phyloP scores from a whole-genome alignment of 2,329 filamentous ascomycete species.

The Metarhizium robertsii region DNA sequence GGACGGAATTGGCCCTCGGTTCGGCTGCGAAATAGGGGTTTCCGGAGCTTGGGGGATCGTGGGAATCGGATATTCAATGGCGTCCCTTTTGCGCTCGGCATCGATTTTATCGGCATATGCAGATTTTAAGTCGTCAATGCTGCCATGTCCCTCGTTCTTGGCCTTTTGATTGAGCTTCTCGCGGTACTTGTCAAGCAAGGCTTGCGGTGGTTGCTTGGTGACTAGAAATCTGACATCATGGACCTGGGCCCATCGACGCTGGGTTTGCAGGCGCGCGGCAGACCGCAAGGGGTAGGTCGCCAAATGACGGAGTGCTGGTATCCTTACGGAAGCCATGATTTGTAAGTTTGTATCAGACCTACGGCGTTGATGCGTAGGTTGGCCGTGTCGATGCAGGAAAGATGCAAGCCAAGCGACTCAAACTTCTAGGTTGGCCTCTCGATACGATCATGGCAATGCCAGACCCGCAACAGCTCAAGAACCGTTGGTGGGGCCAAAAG shows the following conservation, averaged over 20 bases:
- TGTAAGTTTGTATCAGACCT: conserved; percentile 5
- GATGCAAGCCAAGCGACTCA: background rate
- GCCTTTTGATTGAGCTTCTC: conserved; percentile 80
- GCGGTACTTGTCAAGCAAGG: conserved; percentile 75
- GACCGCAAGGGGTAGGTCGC: conserved; percentile 21
- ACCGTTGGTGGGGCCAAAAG: background rate
- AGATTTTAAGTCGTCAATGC: conserved; percentile 67
- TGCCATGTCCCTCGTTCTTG: conserved; percentile 56
- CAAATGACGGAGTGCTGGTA: conserved; percentile 39
- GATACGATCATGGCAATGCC: no score
- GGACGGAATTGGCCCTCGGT: conserved; percentile 20
- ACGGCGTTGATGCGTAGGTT: background rate
- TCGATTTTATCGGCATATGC: conserved; percentile 81
- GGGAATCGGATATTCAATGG: conserved; percentile 35
- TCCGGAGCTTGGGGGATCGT: conserved; percentile 26
- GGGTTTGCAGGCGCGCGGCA: conserved; percentile 31
- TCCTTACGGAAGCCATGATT: conserved; percentile 39
- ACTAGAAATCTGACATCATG: conserved; percentile 86
- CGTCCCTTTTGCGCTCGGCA: conserved; percentile 57
- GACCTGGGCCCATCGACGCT: conserved; percentile 83
- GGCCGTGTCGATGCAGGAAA: background rate
- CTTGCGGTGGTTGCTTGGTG: conserved; percentile 59
- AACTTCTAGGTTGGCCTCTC: no score
- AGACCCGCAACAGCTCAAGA: background rate
- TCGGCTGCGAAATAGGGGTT: conserved; percentile 26